phyloP scores from a whole-genome alignment of 78 protist genomes.

The Dictyostelium firmibasis region DNA sequence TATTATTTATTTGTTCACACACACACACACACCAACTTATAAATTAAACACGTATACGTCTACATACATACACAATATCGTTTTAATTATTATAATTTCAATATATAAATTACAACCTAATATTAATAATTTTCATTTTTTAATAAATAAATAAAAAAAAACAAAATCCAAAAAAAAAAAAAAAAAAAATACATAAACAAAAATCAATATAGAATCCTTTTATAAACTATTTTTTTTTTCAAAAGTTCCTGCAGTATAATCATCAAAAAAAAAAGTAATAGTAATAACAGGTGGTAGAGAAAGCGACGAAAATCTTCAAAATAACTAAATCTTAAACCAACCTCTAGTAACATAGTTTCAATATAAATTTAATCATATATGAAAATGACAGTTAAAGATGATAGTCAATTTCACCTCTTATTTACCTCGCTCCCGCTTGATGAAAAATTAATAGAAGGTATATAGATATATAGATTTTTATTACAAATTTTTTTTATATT shows the following conservation, averaged over 20 bases:
- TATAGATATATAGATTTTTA: not conserved
- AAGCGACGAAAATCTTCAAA: not conserved
- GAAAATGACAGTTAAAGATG: conserved; percentile 69
- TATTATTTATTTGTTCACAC: not conserved
- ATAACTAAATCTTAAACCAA: not conserved
- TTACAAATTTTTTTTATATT: not conserved
- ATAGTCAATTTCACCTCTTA: conserved; percentile 48
- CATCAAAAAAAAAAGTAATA: not conserved
- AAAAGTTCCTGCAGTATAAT: not conserved
- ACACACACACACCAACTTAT: not conserved
- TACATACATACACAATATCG: not conserved
- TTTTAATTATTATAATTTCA: not conserved
- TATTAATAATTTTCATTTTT: not conserved
- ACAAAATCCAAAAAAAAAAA: not conserved
- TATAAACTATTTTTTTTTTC: not conserved
- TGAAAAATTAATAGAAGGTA: conserved; percentile 76
- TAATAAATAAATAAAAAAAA: not conserved
- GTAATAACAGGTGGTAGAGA: not conserved
- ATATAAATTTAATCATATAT: not conserved
- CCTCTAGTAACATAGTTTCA: not conserved
- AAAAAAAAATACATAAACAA: not conserved
- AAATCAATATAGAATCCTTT: not conserved
- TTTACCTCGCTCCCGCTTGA: conserved; percentile 45
- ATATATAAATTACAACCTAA: not conserved
- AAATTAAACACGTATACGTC: not conserved